These are phyloP conservation scores for Tulasnella sp. DNA, from an alignment of 768 basidiomycete genomes.

Conservation along the genomic window DNA sequence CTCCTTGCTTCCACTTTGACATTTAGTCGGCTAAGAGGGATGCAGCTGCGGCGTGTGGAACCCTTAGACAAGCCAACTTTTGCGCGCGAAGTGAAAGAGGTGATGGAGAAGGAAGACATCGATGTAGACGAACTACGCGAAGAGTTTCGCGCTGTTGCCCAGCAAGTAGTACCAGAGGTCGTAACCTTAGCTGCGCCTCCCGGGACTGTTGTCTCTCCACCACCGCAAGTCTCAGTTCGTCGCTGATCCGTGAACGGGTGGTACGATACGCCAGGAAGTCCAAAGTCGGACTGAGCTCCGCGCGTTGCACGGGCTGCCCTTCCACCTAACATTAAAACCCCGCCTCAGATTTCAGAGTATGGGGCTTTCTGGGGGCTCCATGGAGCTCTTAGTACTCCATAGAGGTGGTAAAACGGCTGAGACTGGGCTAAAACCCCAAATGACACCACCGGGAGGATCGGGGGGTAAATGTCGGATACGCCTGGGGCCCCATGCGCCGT, in stretches of 20 bases:
- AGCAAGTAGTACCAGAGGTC: background rate
- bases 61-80: background rate
- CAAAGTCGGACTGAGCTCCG: no score
- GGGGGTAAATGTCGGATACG: no score
- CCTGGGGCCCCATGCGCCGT: no score
- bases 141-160: background rate
- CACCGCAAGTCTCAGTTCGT: background rate
- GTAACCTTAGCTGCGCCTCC: background rate
- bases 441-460: no score
- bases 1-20: slow-evolving; percentile 72
- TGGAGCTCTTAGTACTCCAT: no score
- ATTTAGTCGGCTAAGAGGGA: slow-evolving; percentile 51
- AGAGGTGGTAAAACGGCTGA: no score
- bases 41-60: background rate
- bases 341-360: no score
- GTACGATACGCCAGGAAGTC: no score
- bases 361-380: no score
- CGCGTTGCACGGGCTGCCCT: no score
- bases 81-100: background rate
- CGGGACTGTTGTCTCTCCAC: background rate
- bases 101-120: background rate
- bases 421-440: no score
- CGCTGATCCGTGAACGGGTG: background rate
- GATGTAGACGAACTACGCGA: background rate
- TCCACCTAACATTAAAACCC: no score